Base-by-base conservation (phyloP, 2,329 filamentous ascomycete species). In the Chaetoscypha palmicola region DNA sequence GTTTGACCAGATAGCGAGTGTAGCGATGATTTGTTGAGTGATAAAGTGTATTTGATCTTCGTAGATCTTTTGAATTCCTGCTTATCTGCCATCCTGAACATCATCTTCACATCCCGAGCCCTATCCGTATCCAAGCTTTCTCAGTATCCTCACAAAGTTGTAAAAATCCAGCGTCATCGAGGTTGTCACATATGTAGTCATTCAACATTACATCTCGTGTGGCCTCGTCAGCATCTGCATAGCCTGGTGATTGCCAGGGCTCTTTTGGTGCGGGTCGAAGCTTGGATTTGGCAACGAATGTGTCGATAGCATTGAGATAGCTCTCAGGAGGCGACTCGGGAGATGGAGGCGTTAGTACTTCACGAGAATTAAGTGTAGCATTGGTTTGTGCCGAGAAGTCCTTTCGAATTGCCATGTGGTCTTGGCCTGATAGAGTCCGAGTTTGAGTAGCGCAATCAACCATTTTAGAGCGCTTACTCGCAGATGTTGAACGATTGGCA, bases 141-240 rank as follows among this genome's bases (percentile, higher is more conserved):
- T 69, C 67, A 35, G 72, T 64, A 55, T 76, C 72, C 47, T 71
- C 63, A 39, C 71, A 70, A n/a, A 77, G 57, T 14, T 64, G 67
- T 4, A 71, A 43, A 47, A 78, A 77, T 16, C 67, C 62, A 2
- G 68, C 62, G 47, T 72, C 67, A 21, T 71, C 64, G 2, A 77
- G 62, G 45, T 68, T 66, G n/a, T 66, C 63, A 28, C 70, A 63
- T 42, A 78, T 68, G 49, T 73, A 74, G 19, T 70, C 60, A 41
- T 74, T 70, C 14, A 77, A 54, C 9, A 66, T 59, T 8, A 58
- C 56, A 36, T 63, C 59, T 5, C 73, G 65, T 24, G 61, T 57
- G 16, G 71, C 66, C 12, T 62, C 58, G 19, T 62, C 42, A n/a
- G 45, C 49, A 9, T 57, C 47, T 43, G 40, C 35, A 49, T 53